These are phyloP conservation scores for Salix udensis DNA, from an alignment of 345 rosid species.

Conservation along the genomic window DNA sequence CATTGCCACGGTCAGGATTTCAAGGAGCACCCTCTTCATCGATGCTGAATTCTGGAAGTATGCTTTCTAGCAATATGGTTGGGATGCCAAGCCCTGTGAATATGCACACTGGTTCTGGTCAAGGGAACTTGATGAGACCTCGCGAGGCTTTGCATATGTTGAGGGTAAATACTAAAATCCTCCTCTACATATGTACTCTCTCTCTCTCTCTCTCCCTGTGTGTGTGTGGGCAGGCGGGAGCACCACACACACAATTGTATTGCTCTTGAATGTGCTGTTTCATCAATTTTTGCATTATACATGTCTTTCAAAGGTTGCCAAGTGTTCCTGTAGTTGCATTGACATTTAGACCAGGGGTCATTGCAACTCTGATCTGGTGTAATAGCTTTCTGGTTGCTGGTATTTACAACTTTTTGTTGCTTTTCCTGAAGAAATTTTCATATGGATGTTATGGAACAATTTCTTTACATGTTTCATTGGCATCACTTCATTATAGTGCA, in stretches of 20 bases:
- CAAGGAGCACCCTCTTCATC: slow-evolving; percentile 74
- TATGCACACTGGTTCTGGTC: slow-evolving; percentile 63
- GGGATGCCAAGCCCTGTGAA: slow-evolving; percentile 64
- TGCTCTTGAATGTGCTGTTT: not conserved
- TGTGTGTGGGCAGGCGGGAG: too few relatives aligned
- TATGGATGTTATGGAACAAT: not conserved
- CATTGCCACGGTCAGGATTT: slow-evolving; percentile 71
- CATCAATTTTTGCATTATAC: not conserved
- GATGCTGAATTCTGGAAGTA: slow-evolving; percentile 54
- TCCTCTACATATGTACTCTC: not conserved
- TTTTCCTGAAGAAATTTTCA: not conserved
- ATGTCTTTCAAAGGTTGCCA: not conserved
- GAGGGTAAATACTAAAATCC: slow-evolving; percentile 51
- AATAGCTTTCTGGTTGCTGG: not conserved
- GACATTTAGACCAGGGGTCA: not conserved
- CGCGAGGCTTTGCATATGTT: slow-evolving; percentile 67
- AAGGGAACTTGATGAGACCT: slow-evolving; percentile 75
- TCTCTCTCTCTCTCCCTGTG: not conserved
- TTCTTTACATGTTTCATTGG: not conserved
- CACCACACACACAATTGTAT: not conserved
- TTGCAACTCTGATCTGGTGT: not conserved
- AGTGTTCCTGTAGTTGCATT: not conserved
- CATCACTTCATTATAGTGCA: not conserved
- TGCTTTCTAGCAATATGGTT: slow-evolving; percentile 64
- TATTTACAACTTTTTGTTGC: not conserved